Base-by-base conservation (phyloP, 208 protist genomes). In the Crithidia fasciculata region DNA sequence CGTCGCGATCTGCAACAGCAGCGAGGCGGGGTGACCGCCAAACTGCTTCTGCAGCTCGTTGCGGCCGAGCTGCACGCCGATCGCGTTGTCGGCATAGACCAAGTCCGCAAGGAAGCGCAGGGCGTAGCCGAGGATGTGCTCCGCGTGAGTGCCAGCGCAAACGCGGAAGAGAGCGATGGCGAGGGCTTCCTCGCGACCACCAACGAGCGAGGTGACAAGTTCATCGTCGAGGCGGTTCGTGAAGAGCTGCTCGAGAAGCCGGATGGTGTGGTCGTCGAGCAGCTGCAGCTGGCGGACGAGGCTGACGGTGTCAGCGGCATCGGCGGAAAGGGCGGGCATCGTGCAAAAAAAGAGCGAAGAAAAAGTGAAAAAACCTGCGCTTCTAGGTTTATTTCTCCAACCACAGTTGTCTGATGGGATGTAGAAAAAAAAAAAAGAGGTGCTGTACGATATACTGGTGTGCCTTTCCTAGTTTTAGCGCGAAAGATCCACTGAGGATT, bases 91-190 rank as follows among this genome's bases (percentile, higher is more conserved):
- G 15, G 68, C 75, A 43, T 81, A 78, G 9, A 90, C 83, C 16
- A 96, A 72, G 67, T 96, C 90, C 0, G 90, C 86, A 37, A 96
- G 80, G 72, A 96, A 92, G 69, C 89, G 90, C 53, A 96, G 75
- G 28, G 85, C 44, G 71, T 88, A 94, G 53, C 90, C 89, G 47
- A 94, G 73, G 28, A 90, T 75, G 56, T 81, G 57, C 44, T 82
- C 28, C 0, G 88, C 74, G 49, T 91, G 84, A 0, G 87, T 77
- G 37, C 60, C 69, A n/a, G 64, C 53, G 55, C 78, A 81, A 6
- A 91, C 74, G 16, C 80, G 80, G 67, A 93, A 90, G 5, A 96
- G 75, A 13, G 87, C 76, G 3, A 88, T 71, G 7, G 87, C 85
- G 36, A 96, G 75, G 4, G 59, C 36, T 47, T 84, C 68, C 60